Evolutionary conservation across 2,329 filamentous ascomycete genomes (phyloP), one percentile per base, ranked within the genome.

Genomic region (Teratosphaeria epicoccoides): DNA sequence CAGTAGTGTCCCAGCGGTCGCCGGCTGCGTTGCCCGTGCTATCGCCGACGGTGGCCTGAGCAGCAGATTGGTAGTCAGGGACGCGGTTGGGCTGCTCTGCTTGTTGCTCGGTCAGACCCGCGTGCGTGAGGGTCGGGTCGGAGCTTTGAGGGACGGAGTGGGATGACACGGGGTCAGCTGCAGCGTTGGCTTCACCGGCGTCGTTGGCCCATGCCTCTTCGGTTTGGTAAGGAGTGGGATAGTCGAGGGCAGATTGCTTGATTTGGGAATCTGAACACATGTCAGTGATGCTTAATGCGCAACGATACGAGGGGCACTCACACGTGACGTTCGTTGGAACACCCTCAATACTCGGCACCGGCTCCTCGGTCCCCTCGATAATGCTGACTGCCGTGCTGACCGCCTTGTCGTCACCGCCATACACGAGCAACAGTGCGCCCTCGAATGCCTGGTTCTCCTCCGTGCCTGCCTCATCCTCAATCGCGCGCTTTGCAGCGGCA

Each of bases 371-470:
- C 28, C 85, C 87, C 53, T 87, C 76, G 51, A 89, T 85, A 52
- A 94, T 76, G 73, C 87, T 89, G 63, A 87, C 70, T 71, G 88
- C 88, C 52, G 85, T 81, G 50, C 79, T 73, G 23, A 93, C 86
- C 48, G 86, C 87, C 59, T 74, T 77, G 57, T 86, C 79, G 62
- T 91, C 86, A 46, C 87, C 88, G 45, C 82, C 81, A 70, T 94
- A 93, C 26, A 93, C 84, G 54, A 84, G 78, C 46, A 89, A 75
- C 52, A 94, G 75, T 28, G 88, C 82, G 49, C 87, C 87, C 71
- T 94, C 87, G 54, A 93, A 82, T 29, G 87, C 88, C 69, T 83
- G 82, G 69, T 83, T 88, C 72, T 91, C 85, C 52, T 89, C 85
- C 4, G 79, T 76, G 60, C 85, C 78, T 24, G 61, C 57, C 57